A percentile compares a stretch with the other conserved stretches of the same genome.
Conservation (phyloP, 768 basidiomycete genomes). For the Agaricus blazei region DNA sequence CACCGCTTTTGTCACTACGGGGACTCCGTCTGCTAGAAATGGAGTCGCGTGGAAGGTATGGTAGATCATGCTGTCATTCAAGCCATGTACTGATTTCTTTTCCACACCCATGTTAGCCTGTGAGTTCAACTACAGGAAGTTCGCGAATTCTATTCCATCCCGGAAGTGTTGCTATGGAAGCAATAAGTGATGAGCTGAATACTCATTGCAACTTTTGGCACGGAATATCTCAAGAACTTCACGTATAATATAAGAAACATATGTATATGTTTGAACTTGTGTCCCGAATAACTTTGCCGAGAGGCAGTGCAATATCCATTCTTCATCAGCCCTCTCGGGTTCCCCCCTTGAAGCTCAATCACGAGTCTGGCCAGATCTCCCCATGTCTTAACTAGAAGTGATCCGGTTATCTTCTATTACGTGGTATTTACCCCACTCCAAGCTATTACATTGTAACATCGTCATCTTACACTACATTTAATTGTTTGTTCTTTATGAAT, state of each 20-base stretch:
- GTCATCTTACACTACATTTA: too few relatives aligned
- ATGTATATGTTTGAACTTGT: too few relatives aligned
- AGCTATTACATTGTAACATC: too few relatives aligned
- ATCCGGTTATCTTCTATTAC: too few relatives aligned
- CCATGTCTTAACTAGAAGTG: too few relatives aligned
- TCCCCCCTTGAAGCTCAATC: too few relatives aligned
- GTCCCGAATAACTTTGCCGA: too few relatives aligned
- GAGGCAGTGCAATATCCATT: too few relatives aligned
- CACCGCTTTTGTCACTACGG: slow-evolving; percentile 33
- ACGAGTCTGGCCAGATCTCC: too few relatives aligned
- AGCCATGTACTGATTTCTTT: neutral
- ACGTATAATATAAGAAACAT: slow-evolving; percentile 9
- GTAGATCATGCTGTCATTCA: neutral
- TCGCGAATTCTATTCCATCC: slow-evolving; percentile 28
- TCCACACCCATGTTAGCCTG: slow-evolving; percentile 13
- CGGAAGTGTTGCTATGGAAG: slow-evolving; percentile 19
- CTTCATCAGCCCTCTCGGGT: too few relatives aligned
- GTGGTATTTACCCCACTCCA: too few relatives aligned
- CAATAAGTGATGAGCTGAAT: slow-evolving; percentile 13
- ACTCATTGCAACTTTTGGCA: slow-evolving; percentile 28
- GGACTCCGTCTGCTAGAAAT: slow-evolving; percentile 21
- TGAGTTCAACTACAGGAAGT: slow-evolving; percentile 16
- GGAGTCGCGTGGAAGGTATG: slow-evolving; percentile 25
- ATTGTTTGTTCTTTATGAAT: too few relatives aligned
- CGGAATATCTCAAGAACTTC: slow-evolving; percentile 17